A percentile compares a stretch with the other conserved stretches of the same genome.
phyloP scores from a whole-genome alignment of 169 alveolate species.

The Eimeria necatrix region DNA sequence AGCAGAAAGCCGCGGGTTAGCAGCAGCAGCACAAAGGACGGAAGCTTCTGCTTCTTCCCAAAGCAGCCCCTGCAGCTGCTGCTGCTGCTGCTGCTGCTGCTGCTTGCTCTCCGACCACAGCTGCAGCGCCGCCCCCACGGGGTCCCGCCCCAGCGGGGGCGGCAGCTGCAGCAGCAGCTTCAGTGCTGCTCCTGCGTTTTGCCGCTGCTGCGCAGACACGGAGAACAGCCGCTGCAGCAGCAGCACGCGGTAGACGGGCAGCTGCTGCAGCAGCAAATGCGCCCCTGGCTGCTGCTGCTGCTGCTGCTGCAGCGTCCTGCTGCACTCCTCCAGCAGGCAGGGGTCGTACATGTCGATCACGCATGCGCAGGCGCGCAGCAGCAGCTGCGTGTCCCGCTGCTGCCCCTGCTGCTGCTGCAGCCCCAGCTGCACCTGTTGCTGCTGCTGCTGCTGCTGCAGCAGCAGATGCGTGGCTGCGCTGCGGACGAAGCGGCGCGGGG shows the following conservation, averaged over 20 bases:
- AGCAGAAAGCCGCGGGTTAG: conserved; percentile 47
- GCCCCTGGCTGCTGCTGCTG: too few species aligned
- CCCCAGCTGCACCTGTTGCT: neutral
- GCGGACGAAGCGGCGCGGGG: conserved; percentile 52
- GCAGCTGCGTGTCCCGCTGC: conserved; percentile 44
- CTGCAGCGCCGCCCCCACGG: conserved; percentile 60
- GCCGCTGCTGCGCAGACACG: conserved; percentile 69
- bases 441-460: conserved; percentile 34
- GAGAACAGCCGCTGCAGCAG: conserved; percentile 72
- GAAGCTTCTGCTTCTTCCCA: conserved; percentile 46
- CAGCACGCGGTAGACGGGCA: conserved; percentile 19
- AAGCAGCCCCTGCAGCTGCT: conserved; percentile 20
- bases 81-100: conserved; percentile 23
- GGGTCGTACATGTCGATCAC: conserved; percentile 65
- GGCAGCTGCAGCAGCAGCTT: conserved; percentile 60
- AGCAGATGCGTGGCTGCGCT: conserved; percentile 49
- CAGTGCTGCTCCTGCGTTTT: conserved; percentile 60
- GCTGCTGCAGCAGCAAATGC: conserved; percentile 54
- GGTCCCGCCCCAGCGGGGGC: conserved; percentile 12
- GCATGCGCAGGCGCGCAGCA: conserved; percentile 55
- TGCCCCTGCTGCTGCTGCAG: conserved; percentile 66
- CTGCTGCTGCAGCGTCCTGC: conserved; percentile 37
- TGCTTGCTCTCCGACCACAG: conserved; percentile 37
- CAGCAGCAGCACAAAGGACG: conserved; percentile 71
- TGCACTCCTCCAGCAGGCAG: conserved; percentile 45